Evolutionary conservation across 192 early-diverging fungal species (phyloP).

Genomic region (Backusella westeae): DNA sequence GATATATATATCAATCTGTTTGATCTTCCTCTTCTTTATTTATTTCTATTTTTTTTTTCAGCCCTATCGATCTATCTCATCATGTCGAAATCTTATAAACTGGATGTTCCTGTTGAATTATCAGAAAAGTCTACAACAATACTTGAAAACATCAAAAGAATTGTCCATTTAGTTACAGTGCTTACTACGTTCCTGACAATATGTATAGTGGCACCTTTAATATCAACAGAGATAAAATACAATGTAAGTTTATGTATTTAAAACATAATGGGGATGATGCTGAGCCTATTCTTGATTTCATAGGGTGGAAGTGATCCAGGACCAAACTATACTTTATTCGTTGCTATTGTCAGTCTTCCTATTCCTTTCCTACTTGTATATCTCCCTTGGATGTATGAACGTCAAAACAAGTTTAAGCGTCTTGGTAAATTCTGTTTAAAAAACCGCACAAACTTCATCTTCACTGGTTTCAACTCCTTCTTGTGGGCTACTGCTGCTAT

Average conservation of each 20-base stretch:
- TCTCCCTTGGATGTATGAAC: slow-evolving; percentile 37
- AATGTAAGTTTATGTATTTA: slow-evolving; percentile 25
- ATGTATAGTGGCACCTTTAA: slow-evolving; percentile 26
- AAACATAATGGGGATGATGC: neutral
- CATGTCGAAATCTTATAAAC: neutral
- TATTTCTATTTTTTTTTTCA: neutral
- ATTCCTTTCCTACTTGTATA: slow-evolving; percentile 26
- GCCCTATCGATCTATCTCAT: neutral
- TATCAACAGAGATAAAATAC: slow-evolving; percentile 24
- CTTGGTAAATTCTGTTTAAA: slow-evolving; percentile 35
- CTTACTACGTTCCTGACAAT: slow-evolving; percentile 16
- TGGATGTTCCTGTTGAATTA: slow-evolving; percentile 29
- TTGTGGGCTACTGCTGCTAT: slow-evolving; percentile 30
- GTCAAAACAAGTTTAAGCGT: slow-evolving; percentile 31
- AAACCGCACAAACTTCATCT: slow-evolving; percentile 27
- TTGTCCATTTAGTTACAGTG: slow-evolving; percentile 21
- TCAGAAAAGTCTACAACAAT: slow-evolving; percentile 20
- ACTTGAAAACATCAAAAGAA: slow-evolving; percentile 12
- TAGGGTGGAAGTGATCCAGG: slow-evolving; percentile 32
- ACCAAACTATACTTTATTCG: slow-evolving; percentile 30
- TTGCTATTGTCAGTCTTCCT: slow-evolving; percentile 22
- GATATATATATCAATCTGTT: neutral
- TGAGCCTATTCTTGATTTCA: neutral
- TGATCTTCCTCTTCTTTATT: neutral
- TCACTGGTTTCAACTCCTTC: slow-evolving; percentile 22